Evolutionary conservation across 768 basidiomycete genomes (phyloP).

Genomic region (Pleurotus eryngii): DNA sequence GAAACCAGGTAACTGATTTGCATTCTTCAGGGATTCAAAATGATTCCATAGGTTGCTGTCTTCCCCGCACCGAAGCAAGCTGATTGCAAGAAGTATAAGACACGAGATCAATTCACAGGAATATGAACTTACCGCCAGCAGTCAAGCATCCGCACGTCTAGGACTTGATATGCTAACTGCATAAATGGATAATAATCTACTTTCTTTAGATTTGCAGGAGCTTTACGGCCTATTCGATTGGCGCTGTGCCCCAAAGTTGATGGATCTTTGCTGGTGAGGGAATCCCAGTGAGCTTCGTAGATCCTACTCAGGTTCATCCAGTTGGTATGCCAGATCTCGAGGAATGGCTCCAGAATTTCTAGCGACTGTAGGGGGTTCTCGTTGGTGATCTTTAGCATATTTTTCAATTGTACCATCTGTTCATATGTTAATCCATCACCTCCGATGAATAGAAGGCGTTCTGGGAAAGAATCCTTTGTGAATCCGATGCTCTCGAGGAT

Average conservation of each 20-base stretch:
- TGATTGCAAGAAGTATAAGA: neutral
- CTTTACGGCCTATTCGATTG: constrained; percentile 19
- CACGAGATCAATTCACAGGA: too few species aligned
- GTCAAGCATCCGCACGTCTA: constrained; percentile 28
- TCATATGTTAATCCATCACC: too few species aligned
- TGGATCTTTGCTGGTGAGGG: constrained; percentile 16
- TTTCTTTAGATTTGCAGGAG: constrained; percentile 29
- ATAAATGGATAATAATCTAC: constrained; percentile 24
- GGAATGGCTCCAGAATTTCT: constrained; percentile 19
- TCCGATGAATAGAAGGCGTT: too few species aligned
- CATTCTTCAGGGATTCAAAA: too few species aligned
- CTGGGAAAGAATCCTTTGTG: too few species aligned
- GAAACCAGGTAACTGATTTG: too few species aligned
- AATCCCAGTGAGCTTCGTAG: constrained; percentile 30
- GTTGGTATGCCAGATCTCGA: constrained; percentile 25
- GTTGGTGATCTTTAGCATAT: too few species aligned
- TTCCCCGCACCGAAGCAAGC: neutral
- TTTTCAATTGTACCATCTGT: too few species aligned
- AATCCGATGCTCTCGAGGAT: too few species aligned
- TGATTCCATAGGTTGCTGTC: neutral
- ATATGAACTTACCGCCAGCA: constrained; percentile 27
- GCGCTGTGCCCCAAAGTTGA: constrained; percentile 29
- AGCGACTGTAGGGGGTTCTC: neutral
- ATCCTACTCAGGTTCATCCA: constrained; percentile 27
- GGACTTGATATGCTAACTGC: constrained; percentile 21